phyloP scores from a whole-genome alignment of 345 rosid genomes.

The Draba incana region DNA sequence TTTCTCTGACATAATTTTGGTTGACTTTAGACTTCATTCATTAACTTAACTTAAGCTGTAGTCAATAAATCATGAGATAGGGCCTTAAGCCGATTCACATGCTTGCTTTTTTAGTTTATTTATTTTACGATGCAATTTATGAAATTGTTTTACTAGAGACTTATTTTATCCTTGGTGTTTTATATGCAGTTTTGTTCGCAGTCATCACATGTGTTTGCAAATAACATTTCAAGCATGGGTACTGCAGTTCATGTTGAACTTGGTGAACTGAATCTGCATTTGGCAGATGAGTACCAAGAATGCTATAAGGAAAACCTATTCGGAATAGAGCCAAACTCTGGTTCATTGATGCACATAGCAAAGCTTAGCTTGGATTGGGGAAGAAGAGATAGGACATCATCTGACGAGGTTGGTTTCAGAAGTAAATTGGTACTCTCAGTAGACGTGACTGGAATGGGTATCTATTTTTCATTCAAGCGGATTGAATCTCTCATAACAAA shows the following conservation, averaged over 20 bases:
- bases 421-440: conserved; percentile 75
- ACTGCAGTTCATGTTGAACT: conserved; percentile 87
- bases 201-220: conserved; percentile 92
- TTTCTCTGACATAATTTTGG: not conserved
- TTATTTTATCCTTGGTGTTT: conserved; percentile 27
- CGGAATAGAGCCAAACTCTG: conserved; percentile 86
- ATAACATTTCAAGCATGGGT: conserved; percentile 79
- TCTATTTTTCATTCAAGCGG: conserved; percentile 72
- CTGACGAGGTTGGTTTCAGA: conserved; percentile 60
- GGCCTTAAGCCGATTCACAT: conserved; percentile 14
- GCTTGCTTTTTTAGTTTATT: conserved; percentile 18
- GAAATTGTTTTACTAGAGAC: conserved; percentile 3
- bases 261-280: conserved; percentile 91
- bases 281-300: conserved; percentile 96
- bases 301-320: conserved; percentile 81
- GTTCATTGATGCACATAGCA: conserved; percentile 85
- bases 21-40: conserved; percentile 2
- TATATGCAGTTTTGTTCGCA: conserved; percentile 81
- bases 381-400: conserved; percentile 65
- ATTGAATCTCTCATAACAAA: conserved; percentile 72
- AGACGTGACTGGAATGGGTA: conserved; percentile 87
- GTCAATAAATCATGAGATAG: not conserved
- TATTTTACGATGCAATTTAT: not conserved
- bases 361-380: conserved; percentile 97
- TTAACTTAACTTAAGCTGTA: conserved; percentile 2